Base-by-base conservation (phyloP, 2,329 filamentous ascomycete species). In the Bipolaris zeicola region DNA sequence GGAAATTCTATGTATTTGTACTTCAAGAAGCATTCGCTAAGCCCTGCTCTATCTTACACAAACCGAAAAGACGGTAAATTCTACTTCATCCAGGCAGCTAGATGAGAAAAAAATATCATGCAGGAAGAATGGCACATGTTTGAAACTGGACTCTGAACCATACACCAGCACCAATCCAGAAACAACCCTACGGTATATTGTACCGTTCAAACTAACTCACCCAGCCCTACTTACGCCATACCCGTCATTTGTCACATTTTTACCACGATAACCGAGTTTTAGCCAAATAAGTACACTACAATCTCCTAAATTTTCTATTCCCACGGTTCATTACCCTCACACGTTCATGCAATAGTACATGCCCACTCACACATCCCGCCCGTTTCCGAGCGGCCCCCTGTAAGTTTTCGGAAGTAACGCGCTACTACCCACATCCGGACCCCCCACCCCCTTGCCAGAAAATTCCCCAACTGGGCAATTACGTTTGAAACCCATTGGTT, bases 401-500 rank as follows among this genome's bases (percentile, higher is more conserved):
- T 36, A 42, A 39, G 28, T 44, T 38, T 47, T 57, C 43, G 54
- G 54, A 37, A 31, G 20, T 49, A 37, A 28, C 28, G 8, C 6
- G 38, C 16, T 41, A 31, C 16, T 41, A 31, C 37, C 37, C 44
- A 43, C 38, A 18, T 28, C 41, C 26, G 5, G 7, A 5, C 20
- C 2, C 20, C 39, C 5, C 3, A 5, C 20, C 2, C 20, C 39
- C 5, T 5, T 13, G 38, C 42, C 20, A 20, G 3, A 20, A 20
- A 8, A 38, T 18, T 36, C 24, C 54, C 54, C 14, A 48, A 44
- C 43, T 10, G 28, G 54, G 54, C 33, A 57, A 44, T n/a, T 44
- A 7, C 6, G 4, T 3, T 18, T 5, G 6, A 41, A 44, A 44
- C n/a, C 44, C 44, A 33, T 57, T n/a, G 50, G 53, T 49, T 36